phyloP scores from a whole-genome alignment of 495 filamentous ascomycete species.

The Hypoxylon cercidicola region DNA sequence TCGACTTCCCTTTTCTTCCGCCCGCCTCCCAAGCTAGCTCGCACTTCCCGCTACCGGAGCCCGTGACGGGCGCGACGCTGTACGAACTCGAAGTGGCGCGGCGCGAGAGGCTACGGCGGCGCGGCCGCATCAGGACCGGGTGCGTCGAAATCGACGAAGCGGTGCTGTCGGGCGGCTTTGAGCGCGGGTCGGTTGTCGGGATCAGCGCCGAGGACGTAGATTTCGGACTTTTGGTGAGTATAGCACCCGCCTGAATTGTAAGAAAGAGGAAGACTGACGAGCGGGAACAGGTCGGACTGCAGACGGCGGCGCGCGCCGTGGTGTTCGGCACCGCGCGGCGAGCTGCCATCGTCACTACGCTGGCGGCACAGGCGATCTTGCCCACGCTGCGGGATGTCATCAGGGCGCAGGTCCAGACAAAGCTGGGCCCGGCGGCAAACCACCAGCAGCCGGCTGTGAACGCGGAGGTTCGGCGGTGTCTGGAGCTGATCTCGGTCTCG shows the following conservation, averaged over 20 bases:
- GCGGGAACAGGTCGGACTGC: conserved; percentile 48
- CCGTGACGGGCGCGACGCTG: conserved; percentile 40
- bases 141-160: conserved; percentile 58
- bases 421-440: conserved; percentile 22
- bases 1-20: not conserved
- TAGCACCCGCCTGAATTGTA: not conserved
- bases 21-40: conserved; percentile 18
- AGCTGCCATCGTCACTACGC: conserved; percentile 51
- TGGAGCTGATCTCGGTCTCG: conserved; percentile 65
- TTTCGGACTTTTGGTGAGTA: conserved; percentile 51
- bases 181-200: conserved; percentile 60
- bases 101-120: conserved; percentile 16
- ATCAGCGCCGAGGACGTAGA: conserved; percentile 58
- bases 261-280: conserved; percentile 3
- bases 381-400: conserved; percentile 49
- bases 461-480: conserved; percentile 43
- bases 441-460: conserved; percentile 23
- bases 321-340: conserved; percentile 24
- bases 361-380: conserved; percentile 46
- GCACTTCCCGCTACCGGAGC: conserved; percentile 13
- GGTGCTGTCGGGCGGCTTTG: conserved; percentile 56
- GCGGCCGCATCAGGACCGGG: conserved; percentile 46
- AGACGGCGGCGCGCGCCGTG: conserved; percentile 47
- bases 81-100: conserved; percentile 43
- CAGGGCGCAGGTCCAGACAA: conserved; percentile 35